phyloP scores from a whole-genome alignment of 441 rosid genomes.

The Melastoma candidum region DNA sequence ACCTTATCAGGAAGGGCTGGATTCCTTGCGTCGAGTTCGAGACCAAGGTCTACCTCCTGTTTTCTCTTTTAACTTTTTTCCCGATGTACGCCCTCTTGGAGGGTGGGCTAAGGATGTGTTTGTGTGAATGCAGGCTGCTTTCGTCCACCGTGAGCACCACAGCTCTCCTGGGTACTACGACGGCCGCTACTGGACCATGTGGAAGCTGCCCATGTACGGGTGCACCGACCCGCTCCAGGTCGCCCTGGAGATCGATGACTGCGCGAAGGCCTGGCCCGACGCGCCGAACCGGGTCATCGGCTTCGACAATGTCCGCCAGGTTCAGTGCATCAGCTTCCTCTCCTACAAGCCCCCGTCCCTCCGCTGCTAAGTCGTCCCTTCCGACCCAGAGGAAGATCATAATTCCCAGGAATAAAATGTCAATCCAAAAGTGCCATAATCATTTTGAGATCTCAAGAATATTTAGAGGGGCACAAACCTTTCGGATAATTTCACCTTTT shows the following conservation, averaged over 20 bases:
- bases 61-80: too few relatives aligned
- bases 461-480: too few relatives aligned
- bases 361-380: slow-evolving; percentile 1
- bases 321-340: slow-evolving; percentile 28
- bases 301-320: slow-evolving; percentile 24
- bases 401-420: too few relatives aligned
- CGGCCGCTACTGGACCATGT: slow-evolving; percentile 44
- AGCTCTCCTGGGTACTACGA: slow-evolving; percentile 37
- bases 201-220: slow-evolving; percentile 49
- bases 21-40: slow-evolving; percentile 45
- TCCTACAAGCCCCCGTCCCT: slow-evolving; percentile 14
- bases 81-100: not conserved
- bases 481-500: too few relatives aligned
- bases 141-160: slow-evolving; percentile 21
- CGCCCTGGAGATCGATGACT: slow-evolving; percentile 12
- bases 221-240: slow-evolving; percentile 23
- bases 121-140: not conserved
- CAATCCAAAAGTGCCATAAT: too few relatives aligned
- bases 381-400: too few relatives aligned
- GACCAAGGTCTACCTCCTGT: slow-evolving; percentile 13
- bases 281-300: slow-evolving; percentile 18
- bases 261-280: slow-evolving; percentile 10
- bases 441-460: too few relatives aligned
- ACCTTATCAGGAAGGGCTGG: slow-evolving; percentile 32
- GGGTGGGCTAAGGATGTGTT: slow-evolving; percentile 16